These are phyloP conservation scores for Fusarium globosum DNA, from an alignment of 2,329 filamentous ascomycete species.

Conservation along the genomic window DNA sequence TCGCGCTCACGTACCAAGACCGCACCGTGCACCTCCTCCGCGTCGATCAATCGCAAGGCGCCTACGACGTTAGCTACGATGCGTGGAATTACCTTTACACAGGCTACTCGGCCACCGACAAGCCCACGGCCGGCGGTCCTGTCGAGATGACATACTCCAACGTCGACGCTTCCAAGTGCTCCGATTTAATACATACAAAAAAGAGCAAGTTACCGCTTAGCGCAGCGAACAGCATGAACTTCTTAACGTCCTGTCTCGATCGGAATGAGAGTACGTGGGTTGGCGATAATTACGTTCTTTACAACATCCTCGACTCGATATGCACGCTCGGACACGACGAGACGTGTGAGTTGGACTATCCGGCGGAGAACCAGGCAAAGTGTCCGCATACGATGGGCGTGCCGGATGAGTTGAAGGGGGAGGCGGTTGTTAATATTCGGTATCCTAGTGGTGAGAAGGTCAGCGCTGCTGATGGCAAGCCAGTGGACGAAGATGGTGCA, in stretches of 20 bases:
- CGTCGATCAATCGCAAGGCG: slow-evolving; percentile 67
- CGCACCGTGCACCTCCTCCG: slow-evolving; percentile 68
- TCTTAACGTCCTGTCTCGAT: slow-evolving; percentile 58
- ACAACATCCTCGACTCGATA: slow-evolving; percentile 62
- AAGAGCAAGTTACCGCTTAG: slow-evolving; percentile 54
- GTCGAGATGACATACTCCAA: slow-evolving; percentile 60
- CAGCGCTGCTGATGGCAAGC: slow-evolving; percentile 45
- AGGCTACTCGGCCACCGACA: slow-evolving; percentile 57
- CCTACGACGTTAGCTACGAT: slow-evolving; percentile 70
- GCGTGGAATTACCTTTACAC: slow-evolving; percentile 70
- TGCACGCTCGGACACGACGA: slow-evolving; percentile 61
- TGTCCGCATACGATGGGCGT: slow-evolving; percentile 57
- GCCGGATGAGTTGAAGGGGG: slow-evolving; percentile 48
- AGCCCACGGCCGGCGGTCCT: slow-evolving; percentile 60
- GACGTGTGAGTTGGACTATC: slow-evolving; percentile 57
- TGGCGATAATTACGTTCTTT: slow-evolving; percentile 59
- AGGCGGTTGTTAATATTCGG: slow-evolving; percentile 59
- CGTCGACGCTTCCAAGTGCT: slow-evolving; percentile 59
- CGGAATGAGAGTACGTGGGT: slow-evolving; percentile 57
- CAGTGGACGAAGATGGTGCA: slow-evolving; percentile 18
- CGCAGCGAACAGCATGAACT: slow-evolving; percentile 66
- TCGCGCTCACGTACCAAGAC: slow-evolving; percentile 61
- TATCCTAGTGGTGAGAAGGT: slow-evolving; percentile 59
- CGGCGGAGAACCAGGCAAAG: slow-evolving; percentile 56
- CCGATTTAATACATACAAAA: slow-evolving; percentile 58